Evolutionary conservation across 2,329 filamentous ascomycete species (phyloP), one percentile per base, ranked within the genome.

Genomic region (Penicillium expansum): DNA sequence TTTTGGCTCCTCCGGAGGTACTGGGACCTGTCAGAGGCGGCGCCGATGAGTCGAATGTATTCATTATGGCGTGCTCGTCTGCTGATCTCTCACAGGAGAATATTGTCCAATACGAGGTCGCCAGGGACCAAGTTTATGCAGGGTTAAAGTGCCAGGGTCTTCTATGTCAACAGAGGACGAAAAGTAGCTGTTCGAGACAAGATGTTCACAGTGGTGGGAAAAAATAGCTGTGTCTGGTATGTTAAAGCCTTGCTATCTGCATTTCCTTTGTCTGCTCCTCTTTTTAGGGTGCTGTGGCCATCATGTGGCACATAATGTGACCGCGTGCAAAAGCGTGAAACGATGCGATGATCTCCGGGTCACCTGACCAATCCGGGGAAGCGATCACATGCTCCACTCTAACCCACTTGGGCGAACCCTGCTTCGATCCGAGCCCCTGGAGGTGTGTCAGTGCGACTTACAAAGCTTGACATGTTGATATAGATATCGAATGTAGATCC

Each of bases 1-100:
- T 57, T 58, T 56, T 62, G 52, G 58, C 48, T 49, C 42, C 47
- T 53, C 32, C 37, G 18, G 43, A 24, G 44, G 56, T 48, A 43
- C 41, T 54, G 30, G 58, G 42, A 20, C 61, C 62, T 56, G 59
- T 65, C 57, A 56, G 59, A 64, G 59, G 51, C 39, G 60, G 55
- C 45, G 58, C 60, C 63, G 59, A 62, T 66, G 66, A 65, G 62
- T 69, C 69, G 61, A 60, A 62, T 49, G 63, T 59, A 49, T 69
- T 65, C 71, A 73, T 73, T 63, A 72, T 73, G 68, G 66, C 69
- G 71, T 71, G 69, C 62, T 71, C 61, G 58, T 58, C 37, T 42
- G 60, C 60, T 64, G 50, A 48, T 48, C 41, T 35, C 41, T 49
- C 22, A 38, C 48, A 53, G 56, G 35, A 37, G 18, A 9, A 10